phyloP scores from a whole-genome alignment of 2,329 filamentous ascomycete genomes.

The Alternaria panax region DNA sequence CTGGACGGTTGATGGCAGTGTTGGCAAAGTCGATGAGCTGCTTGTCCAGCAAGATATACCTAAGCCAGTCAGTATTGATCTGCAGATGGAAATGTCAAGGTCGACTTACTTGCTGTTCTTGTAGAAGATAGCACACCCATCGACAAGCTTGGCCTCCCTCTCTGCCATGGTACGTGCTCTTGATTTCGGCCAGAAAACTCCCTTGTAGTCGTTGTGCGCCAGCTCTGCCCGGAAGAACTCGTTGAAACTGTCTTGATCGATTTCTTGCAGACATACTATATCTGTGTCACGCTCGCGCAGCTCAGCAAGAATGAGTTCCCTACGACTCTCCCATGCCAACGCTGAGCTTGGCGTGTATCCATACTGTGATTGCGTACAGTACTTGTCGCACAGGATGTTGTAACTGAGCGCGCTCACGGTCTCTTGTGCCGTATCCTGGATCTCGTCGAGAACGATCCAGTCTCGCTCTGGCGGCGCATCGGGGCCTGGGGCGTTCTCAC shows the following conservation, averaged over 20 bases:
- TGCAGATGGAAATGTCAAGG: neutral
- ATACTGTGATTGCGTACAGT: constrained; percentile 83
- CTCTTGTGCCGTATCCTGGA: constrained; percentile 60
- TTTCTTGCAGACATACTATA: constrained; percentile 91
- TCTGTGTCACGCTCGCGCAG: constrained; percentile 81
- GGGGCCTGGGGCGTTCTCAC: constrained; percentile 83
- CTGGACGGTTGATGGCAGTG: constrained; percentile 90
- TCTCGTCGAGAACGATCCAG: constrained; percentile 75
- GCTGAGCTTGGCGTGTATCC: constrained; percentile 87
- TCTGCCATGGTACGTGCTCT: constrained; percentile 91
- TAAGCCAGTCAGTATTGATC: constrained; percentile 25
- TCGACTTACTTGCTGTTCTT: constrained; percentile 77
- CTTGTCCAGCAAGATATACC: constrained; percentile 89
- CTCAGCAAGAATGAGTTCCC: constrained; percentile 82
- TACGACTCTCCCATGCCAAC: constrained; percentile 86
- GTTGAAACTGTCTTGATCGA: constrained; percentile 90
- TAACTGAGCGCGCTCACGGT: constrained; percentile 87
- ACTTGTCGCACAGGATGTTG: constrained; percentile 95
- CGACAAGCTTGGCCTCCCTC: constrained; percentile 85
- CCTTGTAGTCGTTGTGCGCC: constrained; percentile 88
- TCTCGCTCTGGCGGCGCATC: constrained; percentile 78
- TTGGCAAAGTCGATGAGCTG: constrained; percentile 91
- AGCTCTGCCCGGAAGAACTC: constrained; percentile 89
- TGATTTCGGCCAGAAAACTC: constrained; percentile 89
- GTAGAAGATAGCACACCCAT: constrained; percentile 97